A percentile compares a stretch with the other conserved stretches of the same genome.
Evolutionary conservation across 768 basidiomycete genomes (phyloP).

Genomic region (Leccinum truebloodii): DNA sequence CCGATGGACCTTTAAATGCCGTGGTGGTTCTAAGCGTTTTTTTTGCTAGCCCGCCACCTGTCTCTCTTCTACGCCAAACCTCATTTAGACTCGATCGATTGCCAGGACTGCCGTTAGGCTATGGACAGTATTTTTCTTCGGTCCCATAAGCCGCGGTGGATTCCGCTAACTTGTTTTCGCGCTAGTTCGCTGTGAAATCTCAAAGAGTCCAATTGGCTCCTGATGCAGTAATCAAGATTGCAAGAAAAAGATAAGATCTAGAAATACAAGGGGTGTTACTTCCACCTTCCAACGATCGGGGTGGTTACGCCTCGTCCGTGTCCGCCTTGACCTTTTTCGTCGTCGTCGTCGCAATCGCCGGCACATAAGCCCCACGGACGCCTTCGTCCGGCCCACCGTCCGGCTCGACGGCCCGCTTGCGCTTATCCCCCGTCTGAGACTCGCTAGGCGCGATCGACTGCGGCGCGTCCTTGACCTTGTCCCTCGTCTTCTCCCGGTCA

Average conservation of each 20-base stretch:
- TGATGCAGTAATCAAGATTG: neutral
- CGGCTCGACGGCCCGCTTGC: conserved; percentile 75
- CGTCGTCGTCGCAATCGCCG: conserved; percentile 37
- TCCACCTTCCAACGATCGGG: neutral
- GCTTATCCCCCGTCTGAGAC: conserved; percentile 65
- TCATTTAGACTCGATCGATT: neutral
- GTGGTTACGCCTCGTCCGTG: conserved; percentile 32
- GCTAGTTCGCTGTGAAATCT: neutral
- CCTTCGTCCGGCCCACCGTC: conserved; percentile 76
- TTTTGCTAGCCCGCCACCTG: neutral
- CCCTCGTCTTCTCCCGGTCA: conserved; percentile 20
- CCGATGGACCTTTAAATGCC: neutral
- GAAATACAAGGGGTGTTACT: conserved; percentile 14
- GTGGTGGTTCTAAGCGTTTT: neutral
- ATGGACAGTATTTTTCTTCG: neutral
- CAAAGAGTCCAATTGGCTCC: neutral
- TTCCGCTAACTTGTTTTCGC: neutral
- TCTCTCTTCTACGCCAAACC: neutral
- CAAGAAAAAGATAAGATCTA: conserved; percentile 2
- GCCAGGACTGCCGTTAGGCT: neutral
- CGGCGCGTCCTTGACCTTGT: conserved; percentile 16
- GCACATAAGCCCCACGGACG: conserved; percentile 61
- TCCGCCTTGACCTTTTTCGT: conserved; percentile 43
- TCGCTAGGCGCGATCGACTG: conserved; percentile 33
- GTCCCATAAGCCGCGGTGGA: neutral